These are phyloP conservation scores for Diaporthe caulivora DNA, from an alignment of 2,329 filamentous ascomycete genomes.

Conservation along the genomic window DNA sequence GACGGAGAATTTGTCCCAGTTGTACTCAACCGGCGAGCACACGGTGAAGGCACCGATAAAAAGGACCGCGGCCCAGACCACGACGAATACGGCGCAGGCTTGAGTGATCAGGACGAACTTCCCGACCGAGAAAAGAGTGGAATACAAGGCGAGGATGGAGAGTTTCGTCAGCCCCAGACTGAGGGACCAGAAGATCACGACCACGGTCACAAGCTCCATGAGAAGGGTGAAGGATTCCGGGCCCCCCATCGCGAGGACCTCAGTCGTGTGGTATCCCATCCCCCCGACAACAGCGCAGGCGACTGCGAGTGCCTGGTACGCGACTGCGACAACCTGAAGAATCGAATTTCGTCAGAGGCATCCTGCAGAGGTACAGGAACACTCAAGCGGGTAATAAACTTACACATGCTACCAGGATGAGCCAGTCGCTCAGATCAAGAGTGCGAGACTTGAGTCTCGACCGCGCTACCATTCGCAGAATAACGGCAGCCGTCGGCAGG, in stretches of 20 bases:
- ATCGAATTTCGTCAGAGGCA: neutral
- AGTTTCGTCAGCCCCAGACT: conserved; percentile 21
- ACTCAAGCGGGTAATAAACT: neutral
- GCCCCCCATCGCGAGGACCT: conserved; percentile 19
- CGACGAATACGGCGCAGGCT: neutral
- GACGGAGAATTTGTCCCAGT: conserved; percentile 28
- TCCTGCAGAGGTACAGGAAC: neutral
- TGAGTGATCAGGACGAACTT: conserved; percentile 4
- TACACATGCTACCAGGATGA: conserved; percentile 20
- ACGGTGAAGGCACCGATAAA: conserved; percentile 20
- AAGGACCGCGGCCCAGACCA: conserved; percentile 1
- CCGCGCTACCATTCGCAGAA: conserved; percentile 11
- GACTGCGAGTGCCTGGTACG: conserved; percentile 15
- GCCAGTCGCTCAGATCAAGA: conserved; percentile 18
- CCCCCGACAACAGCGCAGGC: conserved; percentile 18
- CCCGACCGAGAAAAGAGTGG: conserved; percentile 6
- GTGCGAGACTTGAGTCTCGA: neutral
- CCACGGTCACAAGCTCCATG: conserved; percentile 21
- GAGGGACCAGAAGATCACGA: conserved; percentile 17
- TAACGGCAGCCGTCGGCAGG: neutral
- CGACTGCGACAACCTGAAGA: conserved; percentile 7
- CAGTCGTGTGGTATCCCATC: conserved; percentile 18
- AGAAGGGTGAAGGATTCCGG: conserved; percentile 11
- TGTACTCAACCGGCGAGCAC: conserved; percentile 32
- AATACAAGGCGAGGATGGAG: conserved; percentile 14